A percentile compares a stretch with the other conserved stretches of the same genome.
These are phyloP conservation scores for Cyberlindnera euphorbiiphila DNA, from an alignment of 805 yeast genomes.

Conservation along the genomic window DNA sequence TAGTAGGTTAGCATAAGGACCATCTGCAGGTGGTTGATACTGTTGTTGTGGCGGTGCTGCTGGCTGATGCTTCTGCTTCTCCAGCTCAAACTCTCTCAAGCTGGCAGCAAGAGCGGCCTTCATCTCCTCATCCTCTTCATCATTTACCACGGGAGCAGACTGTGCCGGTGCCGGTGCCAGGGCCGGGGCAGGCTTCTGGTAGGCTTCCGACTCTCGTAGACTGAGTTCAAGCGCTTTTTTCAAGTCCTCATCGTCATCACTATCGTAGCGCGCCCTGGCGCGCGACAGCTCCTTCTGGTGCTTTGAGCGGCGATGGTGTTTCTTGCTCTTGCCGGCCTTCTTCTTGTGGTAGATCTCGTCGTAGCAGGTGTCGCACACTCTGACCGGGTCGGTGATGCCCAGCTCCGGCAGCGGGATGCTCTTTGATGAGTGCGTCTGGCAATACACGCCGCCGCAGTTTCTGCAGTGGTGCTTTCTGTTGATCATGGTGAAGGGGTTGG, in stretches of 20 bases:
- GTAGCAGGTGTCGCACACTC: slow-evolving; percentile 91
- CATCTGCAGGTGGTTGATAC: slow-evolving; percentile 14
- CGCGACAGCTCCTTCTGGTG: slow-evolving; percentile 26
- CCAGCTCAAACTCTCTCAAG: slow-evolving; percentile 60
- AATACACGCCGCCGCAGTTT: slow-evolving; percentile 93
- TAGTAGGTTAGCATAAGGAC: slow-evolving; percentile 19
- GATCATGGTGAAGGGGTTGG: slow-evolving; percentile 70
- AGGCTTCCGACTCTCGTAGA: slow-evolving; percentile 46
- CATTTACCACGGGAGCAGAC: slow-evolving; percentile 25
- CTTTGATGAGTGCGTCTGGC: slow-evolving; percentile 81
- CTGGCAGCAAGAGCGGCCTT: slow-evolving; percentile 94
- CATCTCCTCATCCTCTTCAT: slow-evolving; percentile 82
- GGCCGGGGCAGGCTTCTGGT: slow-evolving; percentile 25
- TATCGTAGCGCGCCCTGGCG: slow-evolving; percentile 28
- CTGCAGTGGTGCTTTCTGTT: slow-evolving; percentile 96
- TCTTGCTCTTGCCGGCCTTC: slow-evolving; percentile 26
- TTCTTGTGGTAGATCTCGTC: slow-evolving; percentile 49
- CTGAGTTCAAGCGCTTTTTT: slow-evolving; percentile 76
- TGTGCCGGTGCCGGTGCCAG: slow-evolving; percentile 12
- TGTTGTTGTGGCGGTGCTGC: slow-evolving; percentile 13
- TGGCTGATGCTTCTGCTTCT: slow-evolving; percentile 24
- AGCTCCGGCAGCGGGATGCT: slow-evolving; percentile 68
- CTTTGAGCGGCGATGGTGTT: slow-evolving; percentile 17
- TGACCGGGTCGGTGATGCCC: slow-evolving; percentile 84
- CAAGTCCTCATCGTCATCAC: slow-evolving; percentile 72